Evolutionary conservation across 495 filamentous ascomycete genomes (phyloP).

Genomic region (Talaromyces nanjingensis): DNA sequence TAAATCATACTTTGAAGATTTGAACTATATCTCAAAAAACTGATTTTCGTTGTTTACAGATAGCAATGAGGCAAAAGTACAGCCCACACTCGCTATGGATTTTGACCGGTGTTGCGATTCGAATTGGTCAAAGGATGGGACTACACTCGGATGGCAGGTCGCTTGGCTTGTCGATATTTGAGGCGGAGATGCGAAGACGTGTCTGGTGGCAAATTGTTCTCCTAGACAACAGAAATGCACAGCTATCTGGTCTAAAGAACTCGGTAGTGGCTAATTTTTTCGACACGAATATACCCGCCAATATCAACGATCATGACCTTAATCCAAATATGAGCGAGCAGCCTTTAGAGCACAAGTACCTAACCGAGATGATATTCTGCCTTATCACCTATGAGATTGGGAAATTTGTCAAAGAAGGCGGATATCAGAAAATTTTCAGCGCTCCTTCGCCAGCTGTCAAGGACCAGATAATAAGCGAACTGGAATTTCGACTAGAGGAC

Average conservation of each 20-base stretch:
- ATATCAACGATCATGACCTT: too few species aligned
- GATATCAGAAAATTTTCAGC: slow-evolving; percentile 12
- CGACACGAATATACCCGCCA: too few species aligned
- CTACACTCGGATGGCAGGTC: slow-evolving; percentile 35
- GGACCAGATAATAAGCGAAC: slow-evolving; percentile 31
- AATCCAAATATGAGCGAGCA: slow-evolving; percentile 35
- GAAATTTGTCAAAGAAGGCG: slow-evolving; percentile 1
- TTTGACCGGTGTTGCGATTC: slow-evolving; percentile 31
- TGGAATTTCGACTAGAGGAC: slow-evolving; percentile 25
- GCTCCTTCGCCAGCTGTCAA: slow-evolving; percentile 39
- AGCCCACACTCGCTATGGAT: slow-evolving; percentile 37
- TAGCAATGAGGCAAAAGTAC: slow-evolving; percentile 23
- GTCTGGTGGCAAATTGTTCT: slow-evolving; percentile 33
- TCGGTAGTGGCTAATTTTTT: too few species aligned
- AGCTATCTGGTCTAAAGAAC: slow-evolving; percentile 11
- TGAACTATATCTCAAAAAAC: too few species aligned
- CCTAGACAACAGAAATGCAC: slow-evolving; percentile 25
- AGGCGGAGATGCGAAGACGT: slow-evolving; percentile 34
- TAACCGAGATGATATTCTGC: slow-evolving; percentile 64
- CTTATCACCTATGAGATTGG: slow-evolving; percentile 17
- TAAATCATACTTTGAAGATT: background rate
- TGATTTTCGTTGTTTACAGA: slow-evolving; percentile 10
- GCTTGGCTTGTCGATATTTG: slow-evolving; percentile 19
- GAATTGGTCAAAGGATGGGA: slow-evolving; percentile 37
- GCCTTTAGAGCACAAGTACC: slow-evolving; percentile 45